Conservation (phyloP, 2,329 filamentous ascomycete genomes). For the Colletotrichum simmondsii region DNA sequence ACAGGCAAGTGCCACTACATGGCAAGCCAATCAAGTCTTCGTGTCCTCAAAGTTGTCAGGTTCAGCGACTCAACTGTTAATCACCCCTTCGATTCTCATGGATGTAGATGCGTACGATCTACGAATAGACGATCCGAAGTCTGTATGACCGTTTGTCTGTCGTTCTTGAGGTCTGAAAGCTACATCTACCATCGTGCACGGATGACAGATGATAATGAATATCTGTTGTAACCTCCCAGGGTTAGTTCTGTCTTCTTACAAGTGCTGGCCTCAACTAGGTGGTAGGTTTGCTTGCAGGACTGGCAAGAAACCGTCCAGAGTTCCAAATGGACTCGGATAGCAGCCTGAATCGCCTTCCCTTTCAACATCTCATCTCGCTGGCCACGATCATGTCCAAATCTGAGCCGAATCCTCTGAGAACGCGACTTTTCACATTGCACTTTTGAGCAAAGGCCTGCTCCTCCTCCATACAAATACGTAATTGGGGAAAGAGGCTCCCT, state of each 20-base stretch:
- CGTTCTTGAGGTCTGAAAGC: too few relatives aligned
- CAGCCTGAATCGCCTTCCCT: not conserved
- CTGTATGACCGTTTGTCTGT: not conserved
- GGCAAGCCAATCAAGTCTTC: not conserved
- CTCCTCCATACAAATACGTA: not conserved
- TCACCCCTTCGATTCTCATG: not conserved
- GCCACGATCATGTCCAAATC: not conserved
- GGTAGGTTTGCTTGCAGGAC: not conserved
- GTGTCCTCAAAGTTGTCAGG: not conserved
- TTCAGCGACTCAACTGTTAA: not conserved
- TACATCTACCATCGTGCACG: not conserved
- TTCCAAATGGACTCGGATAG: not conserved
- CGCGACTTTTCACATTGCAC: not conserved
- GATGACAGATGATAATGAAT: not conserved
- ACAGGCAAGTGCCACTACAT: not conserved
- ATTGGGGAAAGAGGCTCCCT: not conserved
- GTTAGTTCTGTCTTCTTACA: not conserved
- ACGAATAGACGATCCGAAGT: not conserved
- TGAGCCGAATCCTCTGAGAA: not conserved
- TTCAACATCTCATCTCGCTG: not conserved
- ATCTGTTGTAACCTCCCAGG: not conserved
- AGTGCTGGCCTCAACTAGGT: not conserved
- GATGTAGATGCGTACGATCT: not conserved
- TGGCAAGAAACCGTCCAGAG: not conserved
- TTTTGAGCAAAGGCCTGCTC: not conserved